phyloP scores from a whole-genome alignment of 2,329 filamentous ascomycete genomes.

The Stromatinia cepivora region DNA sequence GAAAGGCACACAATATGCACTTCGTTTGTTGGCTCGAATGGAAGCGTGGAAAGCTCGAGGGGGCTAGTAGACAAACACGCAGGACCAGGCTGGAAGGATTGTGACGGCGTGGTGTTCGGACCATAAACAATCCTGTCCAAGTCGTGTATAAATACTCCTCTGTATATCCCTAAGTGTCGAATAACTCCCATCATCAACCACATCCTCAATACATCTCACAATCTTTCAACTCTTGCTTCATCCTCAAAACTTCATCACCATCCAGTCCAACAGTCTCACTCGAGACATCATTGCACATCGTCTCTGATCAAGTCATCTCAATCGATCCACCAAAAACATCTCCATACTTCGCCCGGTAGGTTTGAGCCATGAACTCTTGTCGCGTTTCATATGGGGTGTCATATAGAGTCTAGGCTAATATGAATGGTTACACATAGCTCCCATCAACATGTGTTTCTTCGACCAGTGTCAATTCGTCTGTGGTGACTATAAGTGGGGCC shows the following conservation, averaged over 20 bases:
- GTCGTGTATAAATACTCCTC: slow-evolving; percentile 36
- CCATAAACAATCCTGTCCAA: slow-evolving; percentile 15
- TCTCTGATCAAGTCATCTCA: slow-evolving; percentile 1
- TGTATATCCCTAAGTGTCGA: slow-evolving; percentile 23
- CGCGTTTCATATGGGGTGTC: slow-evolving; percentile 29
- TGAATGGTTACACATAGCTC: slow-evolving; percentile 23
- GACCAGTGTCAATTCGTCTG: slow-evolving; percentile 84
- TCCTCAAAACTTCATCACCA: slow-evolving; percentile 29
- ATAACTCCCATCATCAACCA: slow-evolving; percentile 31
- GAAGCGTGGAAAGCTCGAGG: slow-evolving; percentile 22
- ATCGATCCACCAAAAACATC: slow-evolving; percentile 19
- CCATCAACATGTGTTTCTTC: slow-evolving; percentile 84
- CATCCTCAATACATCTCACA: slow-evolving; percentile 25
- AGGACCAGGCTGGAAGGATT: slow-evolving; percentile 24
- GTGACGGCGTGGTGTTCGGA: slow-evolving; percentile 22
- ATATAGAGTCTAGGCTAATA: slow-evolving; percentile 28
- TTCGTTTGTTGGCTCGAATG: slow-evolving; percentile 34
- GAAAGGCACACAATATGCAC: slow-evolving; percentile 33
- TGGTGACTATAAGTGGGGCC: slow-evolving; percentile 92
- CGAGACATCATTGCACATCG: slow-evolving; percentile 8
- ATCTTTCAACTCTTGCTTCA: slow-evolving; percentile 24
- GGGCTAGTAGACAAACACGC: slow-evolving; percentile 20
- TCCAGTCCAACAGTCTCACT: slow-evolving; percentile 15
- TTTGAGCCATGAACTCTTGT: slow-evolving; percentile 20
- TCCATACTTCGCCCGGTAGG: slow-evolving; percentile 33